Evolutionary conservation across 495 filamentous ascomycete species (phyloP).

Genomic region (Penicillium antarcticum): DNA sequence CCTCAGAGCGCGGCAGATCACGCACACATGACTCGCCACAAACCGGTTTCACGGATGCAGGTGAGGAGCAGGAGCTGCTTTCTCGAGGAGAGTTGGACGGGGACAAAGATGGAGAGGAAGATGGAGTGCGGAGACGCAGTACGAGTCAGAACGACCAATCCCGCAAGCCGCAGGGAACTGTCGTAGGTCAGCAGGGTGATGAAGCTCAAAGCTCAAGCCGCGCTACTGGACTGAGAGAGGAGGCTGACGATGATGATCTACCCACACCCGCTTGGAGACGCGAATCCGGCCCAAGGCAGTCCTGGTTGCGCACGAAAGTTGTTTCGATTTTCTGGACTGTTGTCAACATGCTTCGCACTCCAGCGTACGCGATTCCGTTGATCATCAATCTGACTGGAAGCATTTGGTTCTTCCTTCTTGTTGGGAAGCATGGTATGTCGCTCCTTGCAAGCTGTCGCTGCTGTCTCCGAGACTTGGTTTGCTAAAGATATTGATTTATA

Average conservation of each 20-base stretch:
- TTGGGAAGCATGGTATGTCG: slow-evolving; percentile 81
- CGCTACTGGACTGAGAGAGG: not conserved
- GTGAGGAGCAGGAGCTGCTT: slow-evolving; percentile 24
- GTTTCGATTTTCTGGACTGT: slow-evolving; percentile 65
- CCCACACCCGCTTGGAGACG: slow-evolving; percentile 26
- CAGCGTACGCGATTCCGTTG: slow-evolving; percentile 80
- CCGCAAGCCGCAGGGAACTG: not conserved
- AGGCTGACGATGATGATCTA: slow-evolving; percentile 20
- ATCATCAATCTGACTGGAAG: slow-evolving; percentile 90
- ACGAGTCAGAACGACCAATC: slow-evolving; percentile 7
- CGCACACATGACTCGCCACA: not conserved
- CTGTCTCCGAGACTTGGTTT: not conserved
- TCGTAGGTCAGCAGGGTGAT: not conserved
- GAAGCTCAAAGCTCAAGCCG: not conserved
- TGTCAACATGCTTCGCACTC: slow-evolving; percentile 72
- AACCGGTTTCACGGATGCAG: not conserved
- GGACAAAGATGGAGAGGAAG: slow-evolving; percentile 3
- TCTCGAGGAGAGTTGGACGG: not conserved
- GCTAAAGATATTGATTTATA: not conserved
- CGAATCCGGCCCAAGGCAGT: slow-evolving; percentile 9
- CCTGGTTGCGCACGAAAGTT: slow-evolving; percentile 53
- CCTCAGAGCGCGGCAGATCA: slow-evolving; percentile 11
- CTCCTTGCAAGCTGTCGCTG: not conserved
- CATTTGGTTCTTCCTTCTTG: slow-evolving; percentile 94
- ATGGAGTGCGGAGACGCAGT: slow-evolving; percentile 15